These are phyloP conservation scores for Saussurea involucrata DNA, from an alignment of 129 eudicot genomes.

Conservation along the genomic window DNA sequence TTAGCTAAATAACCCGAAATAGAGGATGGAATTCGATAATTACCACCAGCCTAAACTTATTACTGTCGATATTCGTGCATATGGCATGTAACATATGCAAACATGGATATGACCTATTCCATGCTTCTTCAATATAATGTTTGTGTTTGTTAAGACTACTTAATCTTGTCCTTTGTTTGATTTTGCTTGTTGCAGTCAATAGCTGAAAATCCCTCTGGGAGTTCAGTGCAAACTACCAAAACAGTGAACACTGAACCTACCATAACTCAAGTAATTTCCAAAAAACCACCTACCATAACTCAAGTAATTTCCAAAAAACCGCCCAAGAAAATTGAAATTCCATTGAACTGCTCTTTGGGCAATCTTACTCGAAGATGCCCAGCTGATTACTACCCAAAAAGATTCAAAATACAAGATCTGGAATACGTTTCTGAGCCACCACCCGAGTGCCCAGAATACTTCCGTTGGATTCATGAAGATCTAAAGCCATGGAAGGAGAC, in stretches of 20 bases:
- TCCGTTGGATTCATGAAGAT: slow-evolving; percentile 62
- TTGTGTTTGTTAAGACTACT: not conserved
- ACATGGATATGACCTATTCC: not conserved
- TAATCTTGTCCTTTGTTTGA: slow-evolving; percentile 11
- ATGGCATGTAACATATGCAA: not conserved
- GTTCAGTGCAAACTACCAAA: slow-evolving; percentile 13
- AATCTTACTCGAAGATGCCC: slow-evolving; percentile 48
- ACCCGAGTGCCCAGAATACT: slow-evolving; percentile 49
- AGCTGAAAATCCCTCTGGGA: slow-evolving; percentile 11
- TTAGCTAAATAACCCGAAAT: not conserved
- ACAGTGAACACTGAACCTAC: slow-evolving; percentile 7
- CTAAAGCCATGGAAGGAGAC: slow-evolving; percentile 47
- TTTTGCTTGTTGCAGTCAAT: slow-evolving; percentile 17
- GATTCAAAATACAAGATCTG: slow-evolving; percentile 20
- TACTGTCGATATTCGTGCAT: not conserved
- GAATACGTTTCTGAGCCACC: slow-evolving; percentile 23
- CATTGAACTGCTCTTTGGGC: slow-evolving; percentile 34
- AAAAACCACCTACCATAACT: not conserved
- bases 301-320: slow-evolving; percentile 11
- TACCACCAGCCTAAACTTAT: not conserved
- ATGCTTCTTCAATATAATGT: not conserved
- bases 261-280: slow-evolving; percentile 2
- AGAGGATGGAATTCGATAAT: not conserved
- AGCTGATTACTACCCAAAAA: slow-evolving; percentile 41
- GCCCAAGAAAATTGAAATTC: slow-evolving; percentile 27